phyloP scores from a whole-genome alignment of 164 flowering plant species.

The Macadamia tetraphylla region DNA sequence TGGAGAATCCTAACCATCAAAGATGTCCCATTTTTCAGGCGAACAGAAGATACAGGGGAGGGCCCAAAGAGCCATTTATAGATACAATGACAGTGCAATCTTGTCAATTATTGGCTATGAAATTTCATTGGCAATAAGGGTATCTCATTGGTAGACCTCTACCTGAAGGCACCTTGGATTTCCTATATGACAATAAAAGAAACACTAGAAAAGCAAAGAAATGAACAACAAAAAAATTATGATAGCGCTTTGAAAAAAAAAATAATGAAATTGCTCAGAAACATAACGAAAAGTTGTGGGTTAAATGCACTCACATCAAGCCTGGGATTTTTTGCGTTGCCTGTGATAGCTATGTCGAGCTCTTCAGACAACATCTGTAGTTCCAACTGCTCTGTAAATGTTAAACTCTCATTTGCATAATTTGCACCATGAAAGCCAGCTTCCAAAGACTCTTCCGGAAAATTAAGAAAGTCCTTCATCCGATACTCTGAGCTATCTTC shows the following conservation, averaged over 20 bases:
- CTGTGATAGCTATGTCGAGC: slow-evolving; percentile 58
- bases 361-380: slow-evolving; percentile 56
- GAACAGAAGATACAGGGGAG: not conserved
- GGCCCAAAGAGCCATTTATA: not conserved
- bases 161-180: not conserved
- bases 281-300: not conserved
- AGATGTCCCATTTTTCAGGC: not conserved
- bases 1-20: not conserved
- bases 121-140: not conserved
- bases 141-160: not conserved
- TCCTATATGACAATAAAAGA: not conserved
- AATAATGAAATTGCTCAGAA: not conserved
- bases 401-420: slow-evolving; percentile 27
- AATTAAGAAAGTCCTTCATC: slow-evolving; percentile 40
- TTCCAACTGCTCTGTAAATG: slow-evolving; percentile 46
- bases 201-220: not conserved
- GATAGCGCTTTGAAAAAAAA: not conserved
- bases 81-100: not conserved
- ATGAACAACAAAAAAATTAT: not conserved
- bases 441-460: slow-evolving; percentile 32
- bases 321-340: slow-evolving; percentile 46
- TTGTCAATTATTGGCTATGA: not conserved
- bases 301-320: slow-evolving; percentile 47
- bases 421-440: slow-evolving; percentile 27
- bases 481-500: slow-evolving; percentile 28